Evolutionary conservation across 1,139 yeast species (phyloP).

Genomic region (Taphrina confusa): DNA sequence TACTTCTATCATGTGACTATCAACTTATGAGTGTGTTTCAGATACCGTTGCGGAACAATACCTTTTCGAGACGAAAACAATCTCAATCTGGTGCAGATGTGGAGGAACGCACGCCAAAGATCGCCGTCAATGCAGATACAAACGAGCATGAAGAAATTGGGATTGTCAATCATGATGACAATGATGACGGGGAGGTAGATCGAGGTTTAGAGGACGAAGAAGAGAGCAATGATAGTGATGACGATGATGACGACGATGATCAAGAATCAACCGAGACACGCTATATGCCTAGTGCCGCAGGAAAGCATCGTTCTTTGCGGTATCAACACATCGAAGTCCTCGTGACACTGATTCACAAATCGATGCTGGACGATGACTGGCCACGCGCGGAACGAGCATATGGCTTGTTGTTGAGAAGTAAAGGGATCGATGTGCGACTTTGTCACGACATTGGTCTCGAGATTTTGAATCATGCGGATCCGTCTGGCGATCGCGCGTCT

Average conservation of each 20-base stretch:
- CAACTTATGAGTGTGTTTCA: slow-evolving; percentile 13
- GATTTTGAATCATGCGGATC: slow-evolving; percentile 25
- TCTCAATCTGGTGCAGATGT: background rate
- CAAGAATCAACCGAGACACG: background rate
- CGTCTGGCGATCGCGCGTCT: background rate
- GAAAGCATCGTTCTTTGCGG: slow-evolving; percentile 18
- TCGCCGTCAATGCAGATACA: background rate
- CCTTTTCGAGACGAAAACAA: background rate
- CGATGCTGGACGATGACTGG: slow-evolving; percentile 17
- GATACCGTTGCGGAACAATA: background rate
- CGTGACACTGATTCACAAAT: slow-evolving; percentile 32
- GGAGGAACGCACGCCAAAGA: too few species aligned
- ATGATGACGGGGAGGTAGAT: background rate
- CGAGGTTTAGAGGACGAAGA: background rate
- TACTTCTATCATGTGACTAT: too few species aligned
- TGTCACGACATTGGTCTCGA: slow-evolving; percentile 36
- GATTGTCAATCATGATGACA: background rate
- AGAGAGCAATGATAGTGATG: background rate
- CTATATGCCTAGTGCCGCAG: background rate
- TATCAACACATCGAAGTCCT: slow-evolving; percentile 29
- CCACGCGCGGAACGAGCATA: slow-evolving; percentile 30
- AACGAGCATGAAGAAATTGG: background rate
- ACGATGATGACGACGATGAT: background rate
- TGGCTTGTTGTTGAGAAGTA: slow-evolving; percentile 19
- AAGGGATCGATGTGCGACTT: slow-evolving; percentile 29